A percentile compares a stretch with the other conserved stretches of the same genome.
Evolutionary conservation across 2,329 filamentous ascomycete species (phyloP).

Genomic region (Phyllosticta citribraziliensis): DNA sequence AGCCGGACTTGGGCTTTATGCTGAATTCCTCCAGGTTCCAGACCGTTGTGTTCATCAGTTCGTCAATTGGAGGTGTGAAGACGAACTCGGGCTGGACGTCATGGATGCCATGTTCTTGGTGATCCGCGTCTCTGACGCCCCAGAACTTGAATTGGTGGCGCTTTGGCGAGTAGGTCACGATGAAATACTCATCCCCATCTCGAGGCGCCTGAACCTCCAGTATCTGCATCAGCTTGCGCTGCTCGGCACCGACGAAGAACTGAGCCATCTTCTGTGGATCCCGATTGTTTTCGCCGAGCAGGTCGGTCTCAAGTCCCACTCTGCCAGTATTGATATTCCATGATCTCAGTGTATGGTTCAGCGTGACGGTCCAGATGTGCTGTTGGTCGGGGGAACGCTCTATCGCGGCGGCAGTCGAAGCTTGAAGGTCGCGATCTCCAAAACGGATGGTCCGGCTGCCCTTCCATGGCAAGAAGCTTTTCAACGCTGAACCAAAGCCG

Average conservation of each 20-base stretch:
- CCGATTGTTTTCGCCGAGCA: conserved; percentile 51
- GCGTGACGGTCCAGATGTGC: conserved; percentile 66
- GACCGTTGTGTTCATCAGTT: conserved; percentile 40
- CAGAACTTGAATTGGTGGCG: conserved; percentile 94
- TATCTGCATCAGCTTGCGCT: conserved; percentile 66
- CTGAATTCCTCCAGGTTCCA: conserved; percentile 42
- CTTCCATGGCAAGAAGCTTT: conserved; percentile 46
- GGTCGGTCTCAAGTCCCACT: conserved; percentile 65
- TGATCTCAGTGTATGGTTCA: conserved; percentile 80
- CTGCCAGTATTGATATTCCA: conserved; percentile 83
- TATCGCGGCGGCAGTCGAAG: conserved; percentile 56
- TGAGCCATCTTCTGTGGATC: conserved; percentile 60
- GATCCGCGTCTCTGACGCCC: conserved; percentile 56
- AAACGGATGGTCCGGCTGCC: conserved; percentile 54
- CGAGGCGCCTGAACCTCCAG: conserved; percentile 46
- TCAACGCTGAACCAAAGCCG: conserved; percentile 57
- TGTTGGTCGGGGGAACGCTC: conserved; percentile 37
- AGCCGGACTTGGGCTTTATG: conserved; percentile 29
- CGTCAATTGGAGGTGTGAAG: conserved; percentile 53
- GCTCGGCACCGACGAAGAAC: conserved; percentile 69
- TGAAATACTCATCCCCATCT: conserved; percentile 44
- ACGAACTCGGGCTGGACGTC: conserved; percentile 58
- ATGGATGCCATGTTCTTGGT: conserved; percentile 49
- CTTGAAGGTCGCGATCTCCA: conserved; percentile 51
- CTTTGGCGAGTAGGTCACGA: conserved; percentile 81